Evolutionary conservation across 768 basidiomycete species (phyloP).

Genomic region (Daedaleopsis sinensis): DNA sequence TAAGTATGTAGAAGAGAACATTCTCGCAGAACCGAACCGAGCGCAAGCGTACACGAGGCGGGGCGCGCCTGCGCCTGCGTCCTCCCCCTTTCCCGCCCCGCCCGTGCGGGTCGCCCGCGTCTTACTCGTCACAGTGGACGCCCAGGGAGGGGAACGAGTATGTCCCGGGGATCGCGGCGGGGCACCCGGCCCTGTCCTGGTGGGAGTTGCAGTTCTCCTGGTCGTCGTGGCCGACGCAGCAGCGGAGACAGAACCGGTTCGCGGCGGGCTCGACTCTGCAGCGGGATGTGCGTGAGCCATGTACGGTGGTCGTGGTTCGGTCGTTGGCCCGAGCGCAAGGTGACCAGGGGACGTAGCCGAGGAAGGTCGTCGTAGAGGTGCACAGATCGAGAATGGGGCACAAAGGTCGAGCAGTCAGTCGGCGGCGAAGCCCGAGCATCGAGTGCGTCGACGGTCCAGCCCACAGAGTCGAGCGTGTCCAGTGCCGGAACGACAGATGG

Average conservation of each 20-base stretch:
- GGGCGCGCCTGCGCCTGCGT: neutral
- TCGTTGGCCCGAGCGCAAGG: too few species aligned
- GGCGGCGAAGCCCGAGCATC: too few species aligned
- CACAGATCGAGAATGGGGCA: too few species aligned
- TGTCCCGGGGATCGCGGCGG: constrained; percentile 45
- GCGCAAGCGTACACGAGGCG: constrained; percentile 10
- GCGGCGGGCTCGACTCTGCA: constrained; percentile 48
- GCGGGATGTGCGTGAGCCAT: neutral
- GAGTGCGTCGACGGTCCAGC: too few species aligned
- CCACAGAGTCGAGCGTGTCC: too few species aligned
- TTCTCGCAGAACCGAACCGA: neutral
- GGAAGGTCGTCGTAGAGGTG: too few species aligned
- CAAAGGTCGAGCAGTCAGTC: too few species aligned
- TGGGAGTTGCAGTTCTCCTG: constrained; percentile 56
- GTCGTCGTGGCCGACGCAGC: constrained; percentile 44
- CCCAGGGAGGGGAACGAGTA: constrained; percentile 45
- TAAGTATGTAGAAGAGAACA: neutral
- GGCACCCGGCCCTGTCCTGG: constrained; percentile 47
- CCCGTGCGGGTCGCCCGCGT: neutral
- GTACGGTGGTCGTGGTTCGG: neutral
- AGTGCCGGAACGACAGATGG: neutral
- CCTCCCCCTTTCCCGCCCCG: neutral
- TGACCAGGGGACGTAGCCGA: too few species aligned
- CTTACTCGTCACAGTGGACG: constrained; percentile 34
- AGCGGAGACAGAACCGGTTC: constrained; percentile 52